Percentiles rank a stretch among this genome's conserved stretches.
These are phyloP conservation scores for Pilatotrama ljubarskyi DNA, from an alignment of 768 basidiomycete species.

Conservation along the genomic window DNA sequence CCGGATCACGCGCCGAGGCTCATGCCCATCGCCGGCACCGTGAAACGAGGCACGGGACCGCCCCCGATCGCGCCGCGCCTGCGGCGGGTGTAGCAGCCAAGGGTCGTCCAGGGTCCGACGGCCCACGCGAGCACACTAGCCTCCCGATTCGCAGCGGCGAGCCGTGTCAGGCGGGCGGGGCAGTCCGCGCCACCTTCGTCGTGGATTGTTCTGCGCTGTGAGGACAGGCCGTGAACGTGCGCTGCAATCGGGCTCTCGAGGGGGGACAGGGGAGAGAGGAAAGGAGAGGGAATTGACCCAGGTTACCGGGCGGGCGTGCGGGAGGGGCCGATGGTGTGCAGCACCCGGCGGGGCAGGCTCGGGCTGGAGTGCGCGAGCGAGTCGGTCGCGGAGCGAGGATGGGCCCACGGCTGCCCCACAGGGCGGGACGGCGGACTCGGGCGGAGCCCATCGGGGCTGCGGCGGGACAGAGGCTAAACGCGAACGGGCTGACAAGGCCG, in stretches of 20 bases:
- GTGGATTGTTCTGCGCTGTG: too few species aligned
- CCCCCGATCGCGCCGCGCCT: slow-evolving; percentile 11
- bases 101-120: not conserved
- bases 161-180: not conserved
- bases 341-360: not conserved
- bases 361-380: not conserved
- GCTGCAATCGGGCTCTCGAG: too few species aligned
- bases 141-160: not conserved
- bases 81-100: not conserved
- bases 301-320: too few species aligned
- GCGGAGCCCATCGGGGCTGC: not conserved
- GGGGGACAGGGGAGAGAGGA: too few species aligned
- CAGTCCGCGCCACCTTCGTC: not conserved
- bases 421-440: not conserved
- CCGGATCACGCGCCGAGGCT: slow-evolving; percentile 4
- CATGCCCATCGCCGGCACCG: slow-evolving; percentile 1
- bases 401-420: not conserved
- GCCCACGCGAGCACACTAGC: not conserved
- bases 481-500: too few species aligned
- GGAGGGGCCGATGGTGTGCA: too few species aligned
- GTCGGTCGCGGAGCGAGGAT: not conserved
- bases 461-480: not conserved
- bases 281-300: too few species aligned
- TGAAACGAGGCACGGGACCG: slow-evolving; percentile 13
- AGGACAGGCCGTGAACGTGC: too few species aligned